Evolutionary conservation across 352 stramenopile genomes (phyloP).

Genomic region (Phytophthora brassicae): DNA sequence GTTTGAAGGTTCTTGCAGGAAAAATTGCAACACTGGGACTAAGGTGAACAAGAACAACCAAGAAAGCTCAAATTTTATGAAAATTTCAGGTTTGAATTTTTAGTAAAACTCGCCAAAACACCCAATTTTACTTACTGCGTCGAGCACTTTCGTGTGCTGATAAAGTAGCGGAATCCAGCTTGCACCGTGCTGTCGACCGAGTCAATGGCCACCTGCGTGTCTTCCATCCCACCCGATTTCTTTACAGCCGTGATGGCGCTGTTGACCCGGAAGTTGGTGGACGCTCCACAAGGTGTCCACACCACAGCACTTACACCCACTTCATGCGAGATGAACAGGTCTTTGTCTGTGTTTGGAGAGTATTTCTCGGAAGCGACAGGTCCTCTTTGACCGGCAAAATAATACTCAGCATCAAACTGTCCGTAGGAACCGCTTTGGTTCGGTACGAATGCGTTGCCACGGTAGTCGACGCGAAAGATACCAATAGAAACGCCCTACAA

Average conservation of each 20-base stretch:
- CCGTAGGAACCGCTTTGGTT: slow-evolving; percentile 33
- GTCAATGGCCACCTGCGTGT: slow-evolving; percentile 54
- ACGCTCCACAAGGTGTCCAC: slow-evolving; percentile 52
- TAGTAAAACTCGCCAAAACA: no score
- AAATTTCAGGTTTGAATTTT: no score
- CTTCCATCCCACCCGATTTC: slow-evolving; percentile 21
- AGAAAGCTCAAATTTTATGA: no score
- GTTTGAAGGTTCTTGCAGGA: background rate
- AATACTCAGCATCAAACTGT: slow-evolving; percentile 60
- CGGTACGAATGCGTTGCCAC: slow-evolving; percentile 45
- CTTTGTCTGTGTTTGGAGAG: slow-evolving; percentile 31
- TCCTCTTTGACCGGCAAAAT: slow-evolving; percentile 50
- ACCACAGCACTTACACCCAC: slow-evolving; percentile 45
- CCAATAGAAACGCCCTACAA: slow-evolving; percentile 36
- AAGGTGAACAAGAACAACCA: no score
- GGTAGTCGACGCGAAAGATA: slow-evolving; percentile 53
- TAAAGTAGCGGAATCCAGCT: slow-evolving; percentile 49
- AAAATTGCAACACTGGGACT: slow-evolving; percentile 6
- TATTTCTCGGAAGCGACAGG: slow-evolving; percentile 38
- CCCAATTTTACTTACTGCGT: no score
- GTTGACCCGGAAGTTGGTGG: slow-evolving; percentile 58
- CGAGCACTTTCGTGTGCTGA: slow-evolving; percentile 36
- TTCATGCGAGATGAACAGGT: slow-evolving; percentile 52
- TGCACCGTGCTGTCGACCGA: slow-evolving; percentile 55
- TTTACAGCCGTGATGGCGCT: slow-evolving; percentile 47